Evolutionary conservation across 2,329 filamentous ascomycete genomes (phyloP).

Genomic region (Rutstroemia sp.): DNA sequence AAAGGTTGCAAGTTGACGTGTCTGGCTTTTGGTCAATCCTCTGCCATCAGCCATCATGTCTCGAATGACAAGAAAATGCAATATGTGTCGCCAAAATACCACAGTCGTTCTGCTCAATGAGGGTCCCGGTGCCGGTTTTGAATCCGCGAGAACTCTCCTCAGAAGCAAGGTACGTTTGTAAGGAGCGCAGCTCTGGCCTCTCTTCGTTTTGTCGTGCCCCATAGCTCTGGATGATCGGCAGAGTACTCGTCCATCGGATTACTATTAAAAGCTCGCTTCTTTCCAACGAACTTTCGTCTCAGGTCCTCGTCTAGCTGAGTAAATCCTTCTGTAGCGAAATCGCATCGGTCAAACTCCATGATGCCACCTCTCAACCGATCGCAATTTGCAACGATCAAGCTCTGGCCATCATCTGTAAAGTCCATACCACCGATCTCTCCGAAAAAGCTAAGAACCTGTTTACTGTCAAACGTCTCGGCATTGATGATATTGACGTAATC

Average conservation of each 20-base stretch:
- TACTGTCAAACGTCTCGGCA: constrained; percentile 53
- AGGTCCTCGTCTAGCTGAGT: constrained; percentile 1
- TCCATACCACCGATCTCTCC: constrained; percentile 65
- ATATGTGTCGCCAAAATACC: no score
- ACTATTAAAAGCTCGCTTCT: not conserved
- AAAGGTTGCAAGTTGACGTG: no score
- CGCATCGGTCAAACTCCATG: constrained; percentile 30
- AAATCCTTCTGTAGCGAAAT: constrained; percentile 17
- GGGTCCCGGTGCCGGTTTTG: no score
- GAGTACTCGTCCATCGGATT: constrained; percentile 1
- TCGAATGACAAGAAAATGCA: no score
- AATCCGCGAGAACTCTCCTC: not conserved
- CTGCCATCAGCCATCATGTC: no score
- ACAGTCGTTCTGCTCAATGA: no score
- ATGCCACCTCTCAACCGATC: constrained; percentile 58
- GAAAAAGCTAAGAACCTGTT: constrained; percentile 67
- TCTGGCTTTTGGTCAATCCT: no score
- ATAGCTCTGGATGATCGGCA: not conserved
- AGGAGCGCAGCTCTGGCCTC: constrained; percentile 1
- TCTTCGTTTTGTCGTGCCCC: constrained; percentile 5
- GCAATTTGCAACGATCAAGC: constrained; percentile 60
- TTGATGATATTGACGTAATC: constrained; percentile 68
- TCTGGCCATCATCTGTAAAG: constrained; percentile 59
- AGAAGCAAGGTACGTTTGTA: not conserved
- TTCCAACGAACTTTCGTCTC: not conserved